phyloP scores from a whole-genome alignment of 768 basidiomycete species.

The Amanita muscaria region DNA sequence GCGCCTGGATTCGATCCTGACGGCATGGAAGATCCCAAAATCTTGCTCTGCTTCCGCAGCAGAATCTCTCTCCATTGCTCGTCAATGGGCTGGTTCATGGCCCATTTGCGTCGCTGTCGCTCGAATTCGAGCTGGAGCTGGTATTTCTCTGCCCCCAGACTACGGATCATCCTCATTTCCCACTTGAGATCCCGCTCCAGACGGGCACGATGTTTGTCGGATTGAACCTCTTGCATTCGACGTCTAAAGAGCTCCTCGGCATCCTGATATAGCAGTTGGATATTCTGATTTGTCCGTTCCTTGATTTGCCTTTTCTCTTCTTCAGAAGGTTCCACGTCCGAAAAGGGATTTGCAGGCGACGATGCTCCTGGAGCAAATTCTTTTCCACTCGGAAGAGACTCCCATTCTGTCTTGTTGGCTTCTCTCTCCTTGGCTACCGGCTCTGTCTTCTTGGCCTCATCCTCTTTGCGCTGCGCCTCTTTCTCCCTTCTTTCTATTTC shows the following conservation, averaged over 20 bases:
- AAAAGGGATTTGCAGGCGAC: not conserved
- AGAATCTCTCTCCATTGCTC: slow-evolving; percentile 6
- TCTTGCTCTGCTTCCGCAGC: slow-evolving; percentile 5
- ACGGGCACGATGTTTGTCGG: slow-evolving; percentile 3
- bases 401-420: too few species aligned
- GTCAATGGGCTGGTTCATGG: slow-evolving; percentile 2
- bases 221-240: slow-evolving; percentile 3
- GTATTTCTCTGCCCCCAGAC: slow-evolving; percentile 4
- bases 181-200: slow-evolving; percentile 4
- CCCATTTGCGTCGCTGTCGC: slow-evolving; percentile 8
- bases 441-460: too few species aligned
- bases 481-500: too few species aligned
- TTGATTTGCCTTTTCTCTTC: slow-evolving; percentile 8
- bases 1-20: not conserved
- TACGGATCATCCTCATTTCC: slow-evolving; percentile 2
- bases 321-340: slow-evolving; percentile 2
- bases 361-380: not conserved
- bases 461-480: too few species aligned
- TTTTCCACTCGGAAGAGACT: too few species aligned
- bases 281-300: slow-evolving; percentile 6
- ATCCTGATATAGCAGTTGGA: slow-evolving; percentile 6
- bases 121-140: slow-evolving; percentile 7
- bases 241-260: slow-evolving; percentile 4
- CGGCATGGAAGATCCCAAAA: slow-evolving; percentile 4
- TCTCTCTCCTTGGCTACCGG: too few species aligned